Evolutionary conservation across 2,329 filamentous ascomycete species (phyloP).

Genomic region (Phyllachora maydis): DNA sequence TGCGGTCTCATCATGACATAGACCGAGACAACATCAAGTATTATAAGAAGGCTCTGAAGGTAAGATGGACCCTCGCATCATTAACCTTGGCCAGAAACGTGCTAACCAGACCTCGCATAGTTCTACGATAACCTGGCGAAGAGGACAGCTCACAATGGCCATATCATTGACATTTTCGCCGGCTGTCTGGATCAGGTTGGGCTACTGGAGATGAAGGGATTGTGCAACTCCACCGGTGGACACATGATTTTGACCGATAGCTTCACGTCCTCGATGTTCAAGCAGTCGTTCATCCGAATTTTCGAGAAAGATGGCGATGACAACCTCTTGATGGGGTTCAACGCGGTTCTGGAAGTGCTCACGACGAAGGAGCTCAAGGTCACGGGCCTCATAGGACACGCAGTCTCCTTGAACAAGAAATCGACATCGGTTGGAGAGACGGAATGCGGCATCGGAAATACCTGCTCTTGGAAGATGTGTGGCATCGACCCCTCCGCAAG

Average conservation of each 20-base stretch:
- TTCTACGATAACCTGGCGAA: constrained; percentile 94
- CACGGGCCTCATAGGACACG: constrained; percentile 89
- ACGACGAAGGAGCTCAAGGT: constrained; percentile 98
- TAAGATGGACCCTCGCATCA: constrained; percentile 13
- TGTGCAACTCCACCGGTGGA: constrained; percentile 88
- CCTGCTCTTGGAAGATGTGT: constrained; percentile 99
- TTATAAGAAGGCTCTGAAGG: constrained; percentile 97
- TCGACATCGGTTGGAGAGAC: constrained; percentile 93
- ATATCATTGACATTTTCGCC: constrained; percentile 94
- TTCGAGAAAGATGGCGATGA: constrained; percentile 95
- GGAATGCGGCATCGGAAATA: constrained; percentile 95
- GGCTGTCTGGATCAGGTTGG: constrained; percentile 96
- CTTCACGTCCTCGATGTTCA: constrained; percentile 98
- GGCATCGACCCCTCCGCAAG: constrained; percentile 86
- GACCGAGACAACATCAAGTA: constrained; percentile 98
- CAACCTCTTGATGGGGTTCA: constrained; percentile 95
- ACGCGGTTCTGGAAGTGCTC: constrained; percentile 82
- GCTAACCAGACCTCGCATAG: no score
- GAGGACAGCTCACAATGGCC: constrained; percentile 85
- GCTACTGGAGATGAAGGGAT: constrained; percentile 91
- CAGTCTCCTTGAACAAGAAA: constrained; percentile 94
- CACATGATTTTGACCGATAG: constrained; percentile 98
- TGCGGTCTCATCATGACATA: constrained; percentile 96
- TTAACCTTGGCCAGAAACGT: background rate
- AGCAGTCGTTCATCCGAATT: constrained; percentile 89